Percentiles rank a stretch among this genome's conserved stretches.
Conservation (phyloP, 2,329 filamentous ascomycete species). For the Fusarium sp. region DNA sequence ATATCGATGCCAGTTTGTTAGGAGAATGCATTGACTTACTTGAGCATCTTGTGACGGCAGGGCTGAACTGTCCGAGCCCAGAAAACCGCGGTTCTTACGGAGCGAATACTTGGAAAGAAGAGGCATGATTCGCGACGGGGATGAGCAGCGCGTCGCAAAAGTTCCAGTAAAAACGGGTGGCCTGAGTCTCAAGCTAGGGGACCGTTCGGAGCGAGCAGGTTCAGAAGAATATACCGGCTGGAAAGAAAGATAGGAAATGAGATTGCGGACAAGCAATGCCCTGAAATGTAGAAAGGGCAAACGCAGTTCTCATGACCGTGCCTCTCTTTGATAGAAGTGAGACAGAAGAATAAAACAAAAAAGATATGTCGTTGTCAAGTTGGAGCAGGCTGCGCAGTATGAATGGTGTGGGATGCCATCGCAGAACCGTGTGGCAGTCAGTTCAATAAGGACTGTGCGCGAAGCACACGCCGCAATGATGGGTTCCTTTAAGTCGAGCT, state of each 20-base stretch:
- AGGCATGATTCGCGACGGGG: conserved; percentile 47
- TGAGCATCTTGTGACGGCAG: conserved; percentile 62
- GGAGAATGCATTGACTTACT: conserved; percentile 51
- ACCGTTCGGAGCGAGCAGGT: conserved; percentile 5
- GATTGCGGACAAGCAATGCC: conserved; percentile 36
- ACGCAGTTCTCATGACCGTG: conserved; percentile 39
- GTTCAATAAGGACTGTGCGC: conserved; percentile 37
- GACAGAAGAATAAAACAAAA: background rate
- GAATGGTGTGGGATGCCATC: conserved; percentile 44
- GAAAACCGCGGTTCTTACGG: conserved; percentile 62
- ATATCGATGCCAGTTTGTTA: conserved; percentile 9
- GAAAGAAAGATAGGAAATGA: conserved; percentile 10
- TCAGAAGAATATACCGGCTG: conserved; percentile 18
- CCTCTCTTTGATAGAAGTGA: conserved; percentile 8
- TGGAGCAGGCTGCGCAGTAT: conserved; percentile 35
- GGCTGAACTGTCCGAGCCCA: conserved; percentile 65
- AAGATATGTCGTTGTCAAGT: conserved; percentile 32
- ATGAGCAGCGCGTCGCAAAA: conserved; percentile 39
- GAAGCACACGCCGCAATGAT: conserved; percentile 38
- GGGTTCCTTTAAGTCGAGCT: conserved; percentile 29
- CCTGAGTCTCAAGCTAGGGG: conserved; percentile 7
- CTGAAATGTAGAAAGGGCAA: conserved; percentile 14
- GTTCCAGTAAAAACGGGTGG: conserved; percentile 27
- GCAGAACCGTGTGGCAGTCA: conserved; percentile 41
- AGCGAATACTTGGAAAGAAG: conserved; percentile 47